Evolutionary conservation across 1,139 yeast genomes (phyloP).

Genomic region (Hyphopichia fennica): DNA sequence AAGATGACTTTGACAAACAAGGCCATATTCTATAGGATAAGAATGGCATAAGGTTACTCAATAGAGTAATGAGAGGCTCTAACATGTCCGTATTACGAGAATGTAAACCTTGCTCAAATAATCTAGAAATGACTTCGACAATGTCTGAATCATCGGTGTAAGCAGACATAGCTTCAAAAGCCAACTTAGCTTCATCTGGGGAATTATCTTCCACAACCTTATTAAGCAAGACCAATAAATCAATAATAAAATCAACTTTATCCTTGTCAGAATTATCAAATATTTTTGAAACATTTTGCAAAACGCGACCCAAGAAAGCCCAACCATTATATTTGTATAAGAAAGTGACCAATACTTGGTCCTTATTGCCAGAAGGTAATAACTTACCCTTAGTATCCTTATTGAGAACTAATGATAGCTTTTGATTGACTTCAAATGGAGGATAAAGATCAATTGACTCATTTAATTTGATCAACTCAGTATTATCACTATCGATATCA

Average conservation of each 20-base stretch:
- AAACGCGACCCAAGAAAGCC: slow-evolving; percentile 76
- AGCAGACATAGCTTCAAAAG: slow-evolving; percentile 55
- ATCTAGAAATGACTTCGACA: slow-evolving; percentile 62
- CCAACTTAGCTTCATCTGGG: slow-evolving; percentile 38
- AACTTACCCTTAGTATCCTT: slow-evolving; percentile 72
- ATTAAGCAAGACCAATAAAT: slow-evolving; percentile 53
- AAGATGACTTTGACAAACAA: slow-evolving; percentile 63
- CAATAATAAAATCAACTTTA: slow-evolving; percentile 40
- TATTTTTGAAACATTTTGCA: slow-evolving; percentile 58
- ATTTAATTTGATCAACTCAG: slow-evolving; percentile 49
- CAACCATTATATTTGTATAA: slow-evolving; percentile 79
- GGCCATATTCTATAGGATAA: slow-evolving; percentile 78
- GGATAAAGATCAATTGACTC: slow-evolving; percentile 45
- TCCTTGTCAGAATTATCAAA: slow-evolving; percentile 35
- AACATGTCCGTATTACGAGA: slow-evolving; percentile 51
- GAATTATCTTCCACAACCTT: slow-evolving; percentile 47
- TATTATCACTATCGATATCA: slow-evolving; percentile 51
- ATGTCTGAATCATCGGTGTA: slow-evolving; percentile 69
- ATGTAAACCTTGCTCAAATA: slow-evolving; percentile 69
- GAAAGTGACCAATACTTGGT: slow-evolving; percentile 64
- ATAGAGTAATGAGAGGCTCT: slow-evolving; percentile 49
- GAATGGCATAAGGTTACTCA: slow-evolving; percentile 47
- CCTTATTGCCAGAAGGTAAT: slow-evolving; percentile 45
- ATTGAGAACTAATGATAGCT: slow-evolving; percentile 42
- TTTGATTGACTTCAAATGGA: slow-evolving; percentile 49